phyloP scores from a whole-genome alignment of 1,284 basidiomycete genomes.

The Ganoderma sinense region DNA sequence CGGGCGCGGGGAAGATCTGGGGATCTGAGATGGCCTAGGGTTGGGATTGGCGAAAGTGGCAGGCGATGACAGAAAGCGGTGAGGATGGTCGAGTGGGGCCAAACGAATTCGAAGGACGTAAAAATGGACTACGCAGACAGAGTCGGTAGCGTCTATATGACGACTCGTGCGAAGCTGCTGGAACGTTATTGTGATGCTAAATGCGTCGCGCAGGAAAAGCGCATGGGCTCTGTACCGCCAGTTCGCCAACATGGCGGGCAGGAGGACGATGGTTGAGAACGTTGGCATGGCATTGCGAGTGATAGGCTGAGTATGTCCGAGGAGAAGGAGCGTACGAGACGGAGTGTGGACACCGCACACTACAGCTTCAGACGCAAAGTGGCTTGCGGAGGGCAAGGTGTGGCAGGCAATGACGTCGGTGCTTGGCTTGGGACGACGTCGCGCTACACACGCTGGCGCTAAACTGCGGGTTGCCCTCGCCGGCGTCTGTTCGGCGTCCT shows the following conservation, averaged over 20 bases:
- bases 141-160: neutral
- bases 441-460: slow-evolving; percentile 16
- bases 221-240: neutral
- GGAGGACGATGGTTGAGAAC: neutral
- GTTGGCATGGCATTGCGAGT: neutral
- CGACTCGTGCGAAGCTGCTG: neutral
- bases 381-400: slow-evolving; percentile 20
- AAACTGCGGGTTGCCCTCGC: slow-evolving; percentile 19
- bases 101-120: neutral
- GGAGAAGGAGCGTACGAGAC: neutral
- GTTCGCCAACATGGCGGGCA: neutral
- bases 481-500: slow-evolving; percentile 20
- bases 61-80: slow-evolving; percentile 5
- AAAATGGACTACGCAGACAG: neutral
- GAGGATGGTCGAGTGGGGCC: neutral
- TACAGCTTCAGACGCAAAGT: slow-evolving; percentile 26
- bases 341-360: slow-evolving; percentile 18
- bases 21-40: slow-evolving; percentile 1
- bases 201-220: neutral
- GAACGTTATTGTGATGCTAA: neutral
- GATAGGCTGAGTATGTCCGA: neutral
- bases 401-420: slow-evolving; percentile 28
- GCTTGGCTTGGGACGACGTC: neutral
- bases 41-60: neutral
- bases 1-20: neutral